Conservation (phyloP, 805 yeast genomes). For the Zygosaccharomyces gambellarensis region DNA sequence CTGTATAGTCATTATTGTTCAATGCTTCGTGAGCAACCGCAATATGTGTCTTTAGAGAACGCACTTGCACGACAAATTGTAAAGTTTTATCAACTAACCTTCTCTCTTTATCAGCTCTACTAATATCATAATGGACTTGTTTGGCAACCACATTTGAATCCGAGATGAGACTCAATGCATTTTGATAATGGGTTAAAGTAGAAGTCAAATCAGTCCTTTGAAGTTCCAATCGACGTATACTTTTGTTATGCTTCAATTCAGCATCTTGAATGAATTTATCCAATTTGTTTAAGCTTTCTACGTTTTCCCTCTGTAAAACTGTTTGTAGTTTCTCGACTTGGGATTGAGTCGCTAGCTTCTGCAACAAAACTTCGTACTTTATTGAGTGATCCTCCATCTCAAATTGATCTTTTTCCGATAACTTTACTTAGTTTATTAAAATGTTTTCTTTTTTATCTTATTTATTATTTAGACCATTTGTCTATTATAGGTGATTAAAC, state of each 20-base stretch:
- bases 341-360: conserved; percentile 29
- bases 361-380: conserved; percentile 22
- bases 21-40: conserved; percentile 64
- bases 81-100: conserved; percentile 57
- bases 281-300: conserved; percentile 14
- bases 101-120: conserved; percentile 65
- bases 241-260: conserved; percentile 23
- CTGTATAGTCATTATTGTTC: conserved; percentile 61
- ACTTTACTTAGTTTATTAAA: not conserved
- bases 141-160: conserved; percentile 62
- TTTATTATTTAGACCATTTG: not conserved
- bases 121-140: conserved; percentile 62
- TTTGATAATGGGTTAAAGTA: conserved; percentile 52
- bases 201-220: conserved; percentile 59
- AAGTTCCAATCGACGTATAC: conserved; percentile 48
- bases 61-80: conserved; percentile 60
- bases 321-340: conserved; percentile 27
- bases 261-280: conserved; percentile 21
- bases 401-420: not conserved
- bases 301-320: conserved; percentile 21
- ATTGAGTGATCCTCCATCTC: conserved; percentile 10
- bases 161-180: conserved; percentile 49
- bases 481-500: conserved; percentile 3
- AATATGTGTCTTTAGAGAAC: conserved; percentile 60
- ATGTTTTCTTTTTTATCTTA: not conserved